These are phyloP conservation scores for Lachnellula cervina DNA, from an alignment of 2,329 filamentous ascomycete genomes.

Conservation along the genomic window DNA sequence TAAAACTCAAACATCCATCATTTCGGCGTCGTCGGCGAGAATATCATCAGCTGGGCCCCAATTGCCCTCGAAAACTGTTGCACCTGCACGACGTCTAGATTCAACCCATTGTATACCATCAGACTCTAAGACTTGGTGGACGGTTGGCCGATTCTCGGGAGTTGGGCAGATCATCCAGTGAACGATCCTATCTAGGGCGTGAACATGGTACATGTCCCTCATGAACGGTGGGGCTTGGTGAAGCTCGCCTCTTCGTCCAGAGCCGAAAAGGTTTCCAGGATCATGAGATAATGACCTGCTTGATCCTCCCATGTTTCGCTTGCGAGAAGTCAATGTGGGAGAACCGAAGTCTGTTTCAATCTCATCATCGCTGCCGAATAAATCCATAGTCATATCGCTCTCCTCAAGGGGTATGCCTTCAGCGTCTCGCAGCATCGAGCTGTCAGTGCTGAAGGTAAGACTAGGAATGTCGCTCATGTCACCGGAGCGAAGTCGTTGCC, in stretches of 20 bases:
- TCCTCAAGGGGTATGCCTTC: constrained; percentile 60
- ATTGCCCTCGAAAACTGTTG: constrained; percentile 93
- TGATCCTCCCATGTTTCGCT: constrained; percentile 26
- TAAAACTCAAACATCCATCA: constrained; percentile 33
- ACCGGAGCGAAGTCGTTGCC: constrained; percentile 83
- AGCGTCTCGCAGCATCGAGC: constrained; percentile 67
- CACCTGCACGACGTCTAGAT: constrained; percentile 71
- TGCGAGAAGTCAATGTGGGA: constrained; percentile 28
- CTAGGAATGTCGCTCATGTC: constrained; percentile 86
- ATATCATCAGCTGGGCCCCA: constrained; percentile 73
- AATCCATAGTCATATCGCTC: constrained; percentile 28
- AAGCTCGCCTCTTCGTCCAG: constrained; percentile 50
- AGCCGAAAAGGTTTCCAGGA: constrained; percentile 32
- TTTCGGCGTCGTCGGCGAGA: constrained; percentile 33
- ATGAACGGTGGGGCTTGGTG: constrained; percentile 79
- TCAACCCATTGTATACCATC: constrained; percentile 78
- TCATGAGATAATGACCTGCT: constrained; percentile 31
- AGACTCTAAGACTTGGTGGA: constrained; percentile 67
- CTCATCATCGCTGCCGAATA: constrained; percentile 37
- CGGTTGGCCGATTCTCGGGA: constrained; percentile 66
- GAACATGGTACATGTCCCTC: constrained; percentile 65
- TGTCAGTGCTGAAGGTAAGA: constrained; percentile 74
- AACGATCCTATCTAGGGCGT: constrained; percentile 79
- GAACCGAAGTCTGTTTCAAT: constrained; percentile 35
- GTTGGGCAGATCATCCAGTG: constrained; percentile 81